Base-by-base conservation (phyloP, 2,329 filamentous ascomycete genomes). In the Plectosphaerella plurivora region DNA sequence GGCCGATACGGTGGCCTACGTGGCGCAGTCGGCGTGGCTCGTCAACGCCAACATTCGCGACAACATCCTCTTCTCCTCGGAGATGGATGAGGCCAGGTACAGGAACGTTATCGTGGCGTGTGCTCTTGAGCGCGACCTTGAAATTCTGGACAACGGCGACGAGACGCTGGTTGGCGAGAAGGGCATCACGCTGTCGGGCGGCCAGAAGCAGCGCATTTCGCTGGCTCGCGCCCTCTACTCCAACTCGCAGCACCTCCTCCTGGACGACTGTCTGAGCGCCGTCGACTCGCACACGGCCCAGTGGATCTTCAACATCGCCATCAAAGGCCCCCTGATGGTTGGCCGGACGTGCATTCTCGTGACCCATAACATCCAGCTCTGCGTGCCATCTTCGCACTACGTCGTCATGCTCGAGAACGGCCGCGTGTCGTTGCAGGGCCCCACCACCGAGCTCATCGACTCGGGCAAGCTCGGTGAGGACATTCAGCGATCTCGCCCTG, bases 281-380 rank as follows among this genome's bases (percentile, higher is more conserved):
- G 94, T 99, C 35, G 94, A 99, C 68, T 95, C 94, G 4, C 94
- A 99, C 63, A 97, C 94, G 0, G 92, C 92, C 2, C 95, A 97
- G 68, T 97, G 95, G 87, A 97, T 99, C 59, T 97, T 97, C 72
- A 88, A 88, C 65, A 88, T 96, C 69, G 96, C 92, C 54, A 86
- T 99, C 57, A 86, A 86, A 61, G 94, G 94, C 2, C 89, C 90
- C 6, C 73, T 99, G 49, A 97, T 99, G 94, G 74, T 81, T 53
- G 79, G 86, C 63, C 85, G 94, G 42, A 97, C 94, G 25, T 97
- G 94, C 68, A 90, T 99, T 51, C 78, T 99, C 44, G 93, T 99
- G 36, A 97, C 94, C 0, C 94, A 99, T 74, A 99, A 97, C 63
- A 83, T 94, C 25, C 82, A 89, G n/a, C 81, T 99, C 16, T 94